Base-by-base conservation (phyloP, 1,284 basidiomycete species). In the Austroboletus novae-zelandiae region DNA sequence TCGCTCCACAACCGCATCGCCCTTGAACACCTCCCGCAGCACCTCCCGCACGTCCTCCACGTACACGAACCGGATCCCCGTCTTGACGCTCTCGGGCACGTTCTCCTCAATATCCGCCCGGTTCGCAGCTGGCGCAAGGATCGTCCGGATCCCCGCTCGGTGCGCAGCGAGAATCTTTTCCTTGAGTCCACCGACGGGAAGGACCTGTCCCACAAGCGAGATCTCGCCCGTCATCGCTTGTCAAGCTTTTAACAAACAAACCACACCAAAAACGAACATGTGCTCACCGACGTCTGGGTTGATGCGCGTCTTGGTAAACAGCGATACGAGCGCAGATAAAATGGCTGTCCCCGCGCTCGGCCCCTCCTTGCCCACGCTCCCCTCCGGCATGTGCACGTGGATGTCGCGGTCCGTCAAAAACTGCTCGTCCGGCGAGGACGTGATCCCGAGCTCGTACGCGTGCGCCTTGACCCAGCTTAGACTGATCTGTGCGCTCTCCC, bases 361-460 rank as follows among this genome's bases (percentile, higher is more conserved):
- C 0, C 96, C 96, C 64, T 99, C 96, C 74, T 99, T 99, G 44
- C 96, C 96, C 55, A 99, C 92, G 52, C 91, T 91, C 6, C 96
- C 96, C 68, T 97, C 94, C 0, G 94, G 94, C 94, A 95, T 96
- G 68, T 97, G 94, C 40, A 97, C 80, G 67, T 97, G 94, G 15
- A 97, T 79, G 62, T 96, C 93, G 37, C 83, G 78, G 63, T 94
- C 88, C 43, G 85, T 85, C 55, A 98, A 72, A 67, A 94, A 87
- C 62, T 87, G 84, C 57, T 89, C 86, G 5, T 81, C 81, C 10
- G 79, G 73, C 2, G 77, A 78, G 57, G 78, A 73, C 5, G 91
- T 93, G 60, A 98, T 89, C 6, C 94, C 94, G 7, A 98, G 79
- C 42, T 90, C 86, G 66, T 81, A 87, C 2, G 94, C 93, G 62